Percentiles rank a stretch among this genome's conserved stretches.
These are phyloP conservation scores for Senna siamea DNA, from an alignment of 306 rosid species.

Conservation along the genomic window DNA sequence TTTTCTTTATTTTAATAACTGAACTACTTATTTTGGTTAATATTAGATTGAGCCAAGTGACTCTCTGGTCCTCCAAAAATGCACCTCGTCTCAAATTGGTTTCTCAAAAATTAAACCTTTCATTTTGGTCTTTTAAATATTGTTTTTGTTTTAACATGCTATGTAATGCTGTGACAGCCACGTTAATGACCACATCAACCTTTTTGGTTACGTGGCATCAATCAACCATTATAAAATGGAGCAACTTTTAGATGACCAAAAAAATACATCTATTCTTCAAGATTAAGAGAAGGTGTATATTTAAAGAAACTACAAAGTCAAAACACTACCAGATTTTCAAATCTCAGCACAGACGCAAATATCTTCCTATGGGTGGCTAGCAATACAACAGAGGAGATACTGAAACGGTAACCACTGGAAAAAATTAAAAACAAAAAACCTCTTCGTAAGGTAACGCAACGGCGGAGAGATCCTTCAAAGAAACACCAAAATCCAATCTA, in stretches of 20 bases:
- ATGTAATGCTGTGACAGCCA: not conserved
- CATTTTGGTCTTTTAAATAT: not conserved
- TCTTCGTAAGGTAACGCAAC: conserved; percentile 86
- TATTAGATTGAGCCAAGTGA: not conserved
- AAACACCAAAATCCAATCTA: conserved; percentile 89
- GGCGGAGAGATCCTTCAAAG: conserved; percentile 84
- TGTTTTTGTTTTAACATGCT: not conserved
- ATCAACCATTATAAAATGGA: too few relatives aligned
- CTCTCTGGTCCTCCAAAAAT: not conserved
- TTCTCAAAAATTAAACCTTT: too few relatives aligned
- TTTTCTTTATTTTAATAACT: not conserved
- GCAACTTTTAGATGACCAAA: too few relatives aligned
- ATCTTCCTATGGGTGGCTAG: not conserved
- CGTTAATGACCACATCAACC: conserved; percentile 1
- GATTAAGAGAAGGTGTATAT: too few relatives aligned
- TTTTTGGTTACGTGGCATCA: too few relatives aligned
- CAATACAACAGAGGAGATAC: not conserved
- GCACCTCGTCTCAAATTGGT: too few relatives aligned
- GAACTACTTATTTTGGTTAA: not conserved
- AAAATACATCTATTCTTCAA: too few relatives aligned
- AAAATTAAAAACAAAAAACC: too few relatives aligned
- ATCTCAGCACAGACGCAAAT: not conserved
- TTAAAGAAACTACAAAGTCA: too few relatives aligned
- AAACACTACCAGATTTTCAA: not conserved
- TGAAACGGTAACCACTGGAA: too few relatives aligned